phyloP scores from a whole-genome alignment of 129 eudicot genomes.

The Oenanthe sinensis region DNA sequence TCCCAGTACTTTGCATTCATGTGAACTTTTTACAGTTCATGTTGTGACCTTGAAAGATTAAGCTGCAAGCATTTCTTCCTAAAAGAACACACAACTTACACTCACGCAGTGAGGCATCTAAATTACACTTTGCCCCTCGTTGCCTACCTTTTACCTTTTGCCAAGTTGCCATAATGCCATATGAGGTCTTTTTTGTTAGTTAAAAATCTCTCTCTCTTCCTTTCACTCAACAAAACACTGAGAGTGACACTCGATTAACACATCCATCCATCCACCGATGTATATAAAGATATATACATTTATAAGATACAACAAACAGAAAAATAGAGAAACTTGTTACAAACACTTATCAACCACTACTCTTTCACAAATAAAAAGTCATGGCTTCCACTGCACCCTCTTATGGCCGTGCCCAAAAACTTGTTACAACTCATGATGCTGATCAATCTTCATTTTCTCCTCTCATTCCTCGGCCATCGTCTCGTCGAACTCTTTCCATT shows the following conservation, averaged over 20 bases:
- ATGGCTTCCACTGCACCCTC: constrained; percentile 10
- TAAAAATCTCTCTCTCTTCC: constrained; percentile 2
- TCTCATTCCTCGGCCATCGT: constrained; percentile 1
- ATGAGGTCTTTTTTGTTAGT: constrained; percentile 1
- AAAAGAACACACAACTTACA: no score
- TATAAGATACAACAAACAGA: background rate
- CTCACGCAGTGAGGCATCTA: background rate
- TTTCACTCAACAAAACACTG: constrained; percentile 1
- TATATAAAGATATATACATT: background rate
- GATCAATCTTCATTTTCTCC: background rate
- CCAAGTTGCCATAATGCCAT: constrained; percentile 4
- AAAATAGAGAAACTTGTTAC: background rate
- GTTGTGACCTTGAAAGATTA: background rate
- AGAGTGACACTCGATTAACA: background rate
- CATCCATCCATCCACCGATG: background rate
- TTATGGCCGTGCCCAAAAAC: constrained; percentile 1
- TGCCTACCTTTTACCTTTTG: background rate
- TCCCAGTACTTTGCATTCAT: background rate
- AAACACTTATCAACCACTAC: background rate
- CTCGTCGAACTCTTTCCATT: constrained; percentile 35
- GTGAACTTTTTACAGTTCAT: background rate
- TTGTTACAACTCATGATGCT: background rate
- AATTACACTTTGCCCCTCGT: background rate
- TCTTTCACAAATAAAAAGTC: background rate
- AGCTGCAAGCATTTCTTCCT: no score